These are phyloP conservation scores for Talaromyces thailandensis DNA, from an alignment of 495 filamentous ascomycete genomes.

Conservation along the genomic window DNA sequence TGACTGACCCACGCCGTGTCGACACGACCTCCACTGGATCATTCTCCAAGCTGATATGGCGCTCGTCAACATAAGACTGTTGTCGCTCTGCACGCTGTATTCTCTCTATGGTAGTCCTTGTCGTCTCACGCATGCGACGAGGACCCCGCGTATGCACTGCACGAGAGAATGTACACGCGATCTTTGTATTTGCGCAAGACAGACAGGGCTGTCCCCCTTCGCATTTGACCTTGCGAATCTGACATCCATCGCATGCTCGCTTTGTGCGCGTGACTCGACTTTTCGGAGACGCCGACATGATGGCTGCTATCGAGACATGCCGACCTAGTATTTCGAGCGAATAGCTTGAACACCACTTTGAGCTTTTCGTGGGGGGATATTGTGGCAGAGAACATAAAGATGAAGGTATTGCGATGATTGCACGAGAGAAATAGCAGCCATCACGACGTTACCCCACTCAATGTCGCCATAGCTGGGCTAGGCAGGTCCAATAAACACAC, in stretches of 20 bases:
- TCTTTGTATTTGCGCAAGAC: conserved; percentile 22
- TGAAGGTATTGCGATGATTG: too few species aligned
- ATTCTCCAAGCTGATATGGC: not conserved
- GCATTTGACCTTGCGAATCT: conserved; percentile 24
- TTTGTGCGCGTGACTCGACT: conserved; percentile 4
- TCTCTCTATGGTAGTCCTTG: conserved; percentile 11
- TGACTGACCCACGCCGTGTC: not conserved
- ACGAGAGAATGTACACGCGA: conserved; percentile 31
- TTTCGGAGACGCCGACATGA: too few species aligned
- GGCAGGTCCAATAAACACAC: too few species aligned
- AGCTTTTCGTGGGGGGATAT: too few species aligned
- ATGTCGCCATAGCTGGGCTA: too few species aligned
- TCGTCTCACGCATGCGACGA: conserved; percentile 15
- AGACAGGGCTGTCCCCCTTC: conserved; percentile 17
- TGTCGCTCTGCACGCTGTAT: not conserved
- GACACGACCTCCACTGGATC: too few species aligned
- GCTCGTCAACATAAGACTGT: not conserved
- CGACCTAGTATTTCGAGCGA: too few species aligned
- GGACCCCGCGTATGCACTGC: conserved; percentile 24
- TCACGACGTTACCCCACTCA: too few species aligned
- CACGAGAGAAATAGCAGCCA: too few species aligned
- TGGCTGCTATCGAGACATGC: too few species aligned
- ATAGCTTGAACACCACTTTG: too few species aligned
- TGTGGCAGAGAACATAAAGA: too few species aligned
- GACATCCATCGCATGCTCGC: conserved; percentile 24